Evolutionary conservation across 1,139 yeast species (phyloP).

Genomic region (Insectozyma bohioensis): DNA sequence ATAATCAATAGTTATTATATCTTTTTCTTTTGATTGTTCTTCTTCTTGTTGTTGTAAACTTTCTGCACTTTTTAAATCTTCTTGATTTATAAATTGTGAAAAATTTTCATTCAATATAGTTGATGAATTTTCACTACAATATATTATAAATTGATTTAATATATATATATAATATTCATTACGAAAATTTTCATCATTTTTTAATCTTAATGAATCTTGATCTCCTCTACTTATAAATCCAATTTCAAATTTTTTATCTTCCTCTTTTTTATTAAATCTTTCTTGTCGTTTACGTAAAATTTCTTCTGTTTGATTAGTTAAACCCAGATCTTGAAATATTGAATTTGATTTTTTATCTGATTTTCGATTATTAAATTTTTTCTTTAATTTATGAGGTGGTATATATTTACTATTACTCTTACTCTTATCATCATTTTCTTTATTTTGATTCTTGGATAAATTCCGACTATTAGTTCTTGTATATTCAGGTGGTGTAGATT

Average conservation of each 20-base stretch:
- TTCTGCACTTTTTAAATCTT: slow-evolving; percentile 7
- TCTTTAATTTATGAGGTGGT: slow-evolving; percentile 10
- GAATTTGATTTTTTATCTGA: slow-evolving; percentile 14
- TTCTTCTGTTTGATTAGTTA: too few relatives aligned
- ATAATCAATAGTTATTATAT: slow-evolving; percentile 21
- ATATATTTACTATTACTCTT: slow-evolving; percentile 5
- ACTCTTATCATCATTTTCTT: not conserved
- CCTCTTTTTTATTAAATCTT: slow-evolving; percentile 17
- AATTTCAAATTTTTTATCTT: slow-evolving; percentile 20
- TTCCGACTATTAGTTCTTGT: too few relatives aligned
- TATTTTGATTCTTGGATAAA: too few relatives aligned
- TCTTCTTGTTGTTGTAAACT: slow-evolving; percentile 1
- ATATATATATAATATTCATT: slow-evolving; percentile 37
- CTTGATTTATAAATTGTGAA: slow-evolving; percentile 14
- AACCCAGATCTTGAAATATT: too few relatives aligned
- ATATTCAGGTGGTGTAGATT: too few relatives aligned
- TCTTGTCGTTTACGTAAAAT: slow-evolving; percentile 14
- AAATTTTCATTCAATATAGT: slow-evolving; percentile 19
- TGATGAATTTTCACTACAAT: slow-evolving; percentile 25
- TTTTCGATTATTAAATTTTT: slow-evolving; percentile 10
- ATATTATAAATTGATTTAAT: slow-evolving; percentile 27
- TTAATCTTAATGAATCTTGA: slow-evolving; percentile 40
- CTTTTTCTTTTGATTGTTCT: not conserved
- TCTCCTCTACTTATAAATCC: slow-evolving; percentile 64
- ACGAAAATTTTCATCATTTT: slow-evolving; percentile 41